phyloP scores from a whole-genome alignment of 495 filamentous ascomycete species.

The Rostrohypoxylon terebratum region DNA sequence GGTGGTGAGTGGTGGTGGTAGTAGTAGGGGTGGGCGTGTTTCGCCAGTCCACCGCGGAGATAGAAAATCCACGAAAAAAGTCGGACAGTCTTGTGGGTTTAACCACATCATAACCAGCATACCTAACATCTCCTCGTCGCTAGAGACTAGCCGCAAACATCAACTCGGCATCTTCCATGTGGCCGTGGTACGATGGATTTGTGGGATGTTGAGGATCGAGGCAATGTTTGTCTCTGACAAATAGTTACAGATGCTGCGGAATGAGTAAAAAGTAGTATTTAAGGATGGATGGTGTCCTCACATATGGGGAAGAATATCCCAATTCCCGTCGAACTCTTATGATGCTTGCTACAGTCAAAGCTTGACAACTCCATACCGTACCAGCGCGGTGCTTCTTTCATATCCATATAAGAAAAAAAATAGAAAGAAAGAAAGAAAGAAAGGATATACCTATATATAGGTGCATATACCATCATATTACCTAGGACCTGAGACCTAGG shows the following conservation, averaged over 20 bases:
- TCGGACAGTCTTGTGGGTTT: slow-evolving; percentile 33
- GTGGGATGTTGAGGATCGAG: not conserved
- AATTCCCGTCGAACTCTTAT: not conserved
- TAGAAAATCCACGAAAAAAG: slow-evolving; percentile 40
- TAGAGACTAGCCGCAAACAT: slow-evolving; percentile 8
- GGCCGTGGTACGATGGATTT: slow-evolving; percentile 36
- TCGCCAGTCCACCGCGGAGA: slow-evolving; percentile 36
- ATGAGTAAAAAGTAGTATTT: slow-evolving; percentile 20
- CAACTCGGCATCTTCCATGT: slow-evolving; percentile 31
- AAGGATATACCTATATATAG: too few species aligned
- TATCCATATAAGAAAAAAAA: too few species aligned
- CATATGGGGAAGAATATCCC: not conserved
- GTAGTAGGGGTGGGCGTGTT: slow-evolving; percentile 1
- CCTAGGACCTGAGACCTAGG: too few species aligned
- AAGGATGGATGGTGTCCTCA: slow-evolving; percentile 21
- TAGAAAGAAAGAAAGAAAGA: too few species aligned
- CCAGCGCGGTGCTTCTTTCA: not conserved
- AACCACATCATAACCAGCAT: slow-evolving; percentile 12
- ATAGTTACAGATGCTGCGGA: not conserved
- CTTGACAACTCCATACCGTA: not conserved
- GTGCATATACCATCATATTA: too few species aligned
- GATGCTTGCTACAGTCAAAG: slow-evolving; percentile 10
- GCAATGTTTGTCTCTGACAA: not conserved
- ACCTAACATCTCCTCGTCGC: slow-evolving; percentile 17
- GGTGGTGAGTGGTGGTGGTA: too few species aligned